Base-by-base conservation (phyloP, 306 rosid species). In the Mucuna pruriens region DNA sequence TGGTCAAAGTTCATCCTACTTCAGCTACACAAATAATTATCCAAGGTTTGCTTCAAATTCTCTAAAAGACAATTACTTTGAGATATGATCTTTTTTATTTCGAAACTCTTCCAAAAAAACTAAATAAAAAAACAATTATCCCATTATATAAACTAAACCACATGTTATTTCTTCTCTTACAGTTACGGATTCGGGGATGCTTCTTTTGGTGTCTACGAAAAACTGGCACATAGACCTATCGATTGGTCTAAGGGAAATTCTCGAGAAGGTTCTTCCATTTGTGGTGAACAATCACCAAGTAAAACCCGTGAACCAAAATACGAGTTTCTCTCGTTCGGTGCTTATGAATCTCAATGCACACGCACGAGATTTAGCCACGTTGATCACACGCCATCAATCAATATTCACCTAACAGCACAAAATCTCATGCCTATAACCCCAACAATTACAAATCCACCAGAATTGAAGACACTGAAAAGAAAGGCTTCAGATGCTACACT, bases 181-280 rank as follows among this genome's bases (percentile, higher is more conserved):
- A 85, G 90, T 75, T 86, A 66, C 31, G 84, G 88, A 54, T 74
- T 67, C 15, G 26, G 81, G 40, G 84, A 80, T 64, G 36, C 79
- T 70, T 73, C 85, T 6, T 83, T 90, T 89, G 85, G 58, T 40
- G 74, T 71, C 68, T 78, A 66, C 44, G 90, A 80, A 64, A 88
- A 80, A 34, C 55, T 65, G 71, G n/a, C 76, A 26, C 84, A 76
- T 2, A 71, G 52, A 45, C 75, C 87, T 38, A 73, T 78, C 9
- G 72, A 75, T 19, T 63, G 84, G 84, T 42, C 58, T 19, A 61
- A 73, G 33, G 76, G n/a, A 29, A 46, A 9, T 31, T 46, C 57
- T 29, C 80, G 34, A 15, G 55, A 57, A 45, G 82, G 71, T 25
- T 58, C 74, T 71, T 64, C 90, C 13, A 66, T 81, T 49, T 71